A percentile compares a stretch with the other conserved stretches of the same genome.
These are phyloP conservation scores for Cercophora newfieldiana DNA, from an alignment of 495 filamentous ascomycete genomes.

Conservation along the genomic window DNA sequence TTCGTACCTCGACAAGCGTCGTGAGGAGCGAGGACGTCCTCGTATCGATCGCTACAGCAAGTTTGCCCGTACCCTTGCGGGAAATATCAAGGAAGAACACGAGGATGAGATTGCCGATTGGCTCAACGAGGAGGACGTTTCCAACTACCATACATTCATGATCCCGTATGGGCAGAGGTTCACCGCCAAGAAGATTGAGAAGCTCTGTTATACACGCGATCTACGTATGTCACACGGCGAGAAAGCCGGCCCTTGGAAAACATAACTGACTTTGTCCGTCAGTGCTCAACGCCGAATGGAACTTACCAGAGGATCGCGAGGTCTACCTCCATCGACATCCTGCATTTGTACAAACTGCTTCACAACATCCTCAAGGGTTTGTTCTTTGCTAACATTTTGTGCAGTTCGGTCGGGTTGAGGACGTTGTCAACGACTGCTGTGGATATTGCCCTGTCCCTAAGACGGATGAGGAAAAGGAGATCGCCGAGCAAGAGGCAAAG, in stretches of 20 bases:
- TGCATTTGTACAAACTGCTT: conserved; percentile 59
- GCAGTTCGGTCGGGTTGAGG: conserved; percentile 59
- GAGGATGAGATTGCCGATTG: conserved; percentile 81
- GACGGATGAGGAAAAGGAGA: conserved; percentile 67
- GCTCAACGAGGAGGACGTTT: conserved; percentile 70
- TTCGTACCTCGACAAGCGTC: conserved; percentile 61
- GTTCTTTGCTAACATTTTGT: too few species aligned
- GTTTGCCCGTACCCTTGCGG: conserved; percentile 34
- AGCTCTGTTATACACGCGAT: conserved; percentile 75
- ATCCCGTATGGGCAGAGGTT: conserved; percentile 74
- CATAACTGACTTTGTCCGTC: conserved; percentile 12
- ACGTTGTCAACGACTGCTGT: conserved; percentile 78
- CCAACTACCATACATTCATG: conserved; percentile 74
- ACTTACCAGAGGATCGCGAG: conserved; percentile 65
- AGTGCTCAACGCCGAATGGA: conserved; percentile 87
- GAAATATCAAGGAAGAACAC: conserved; percentile 69
- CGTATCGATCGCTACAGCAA: conserved; percentile 30
- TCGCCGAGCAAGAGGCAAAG: conserved; percentile 68
- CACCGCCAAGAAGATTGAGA: conserved; percentile 72
- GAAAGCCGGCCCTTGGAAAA: not conserved
- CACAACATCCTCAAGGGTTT: too few species aligned
- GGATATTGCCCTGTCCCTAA: conserved; percentile 68
- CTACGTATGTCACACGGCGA: conserved; percentile 41
- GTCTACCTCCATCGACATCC: conserved; percentile 80
- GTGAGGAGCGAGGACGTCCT: conserved; percentile 68